Base-by-base conservation (phyloP, 345 rosid species). In the Corchorus capsularis region DNA sequence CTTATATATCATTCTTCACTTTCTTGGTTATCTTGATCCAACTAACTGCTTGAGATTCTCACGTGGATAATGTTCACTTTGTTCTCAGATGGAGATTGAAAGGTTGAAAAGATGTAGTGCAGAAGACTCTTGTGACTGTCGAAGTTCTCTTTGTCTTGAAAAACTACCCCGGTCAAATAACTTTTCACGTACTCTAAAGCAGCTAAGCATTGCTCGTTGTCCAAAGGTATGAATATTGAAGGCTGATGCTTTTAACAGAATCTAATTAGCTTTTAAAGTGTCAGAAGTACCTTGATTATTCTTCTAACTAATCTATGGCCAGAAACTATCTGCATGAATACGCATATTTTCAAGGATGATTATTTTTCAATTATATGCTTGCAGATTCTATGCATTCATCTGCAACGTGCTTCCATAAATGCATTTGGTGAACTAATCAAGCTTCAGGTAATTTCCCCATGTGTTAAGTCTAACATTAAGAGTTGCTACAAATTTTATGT, bases 351-450 rank as follows among this genome's bases (percentile, higher is more conserved):
- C 60, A 49, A 74, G 27, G 1, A 37, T 55, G 46, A 61, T 79
- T 14, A 72, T 79, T 46, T 2, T 32, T 73, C 46, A 7, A n/a
- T 66, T 22, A 19, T 78, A 62, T 66, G 50, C 76, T 66, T 81
- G 71, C 96, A 95, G 99, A 90, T 93, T 79, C 84, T 95, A 20
- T 93, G 96, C 85, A 73, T 95, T 87, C 97, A 95, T 67, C 78
- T 92, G 77, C 93, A 92, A 77, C 91, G 96, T 45, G 97, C 85
- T 83, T 83, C 90, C 0, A 65, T 88, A 22, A 83, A 85, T 83
- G 85, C 50, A 82, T 82, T 76, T 53, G 97, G 98, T 72, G 94
- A 93, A 69, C 83, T 84, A 8, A 78, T 86, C 45, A 95, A 95
- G 86, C 87, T 90, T 55, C 79, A 85, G 96, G 99, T 93, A 78